Base-by-base conservation (phyloP, 306 rosid species). In the Cucurbita argyrosperma region DNA sequence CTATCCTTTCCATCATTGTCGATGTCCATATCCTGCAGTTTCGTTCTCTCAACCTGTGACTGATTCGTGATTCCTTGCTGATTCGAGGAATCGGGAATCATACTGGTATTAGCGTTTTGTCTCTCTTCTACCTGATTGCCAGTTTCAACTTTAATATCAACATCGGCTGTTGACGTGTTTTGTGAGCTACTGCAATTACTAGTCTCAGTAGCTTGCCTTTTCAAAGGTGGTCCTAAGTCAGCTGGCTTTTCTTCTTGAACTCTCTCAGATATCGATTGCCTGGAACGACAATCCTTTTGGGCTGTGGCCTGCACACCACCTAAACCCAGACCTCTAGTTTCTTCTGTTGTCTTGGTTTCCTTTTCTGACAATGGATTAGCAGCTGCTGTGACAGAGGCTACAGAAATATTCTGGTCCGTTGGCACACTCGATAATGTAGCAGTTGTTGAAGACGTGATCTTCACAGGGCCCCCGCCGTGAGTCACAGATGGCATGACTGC, bases 311-410 rank as follows among this genome's bases (percentile, higher is more conserved):
- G 71, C 23, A 71, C 54, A n/a, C 76, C 60, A 40, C 77, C 59
- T 21, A 57, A 55, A 62, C 18, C 58, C 16, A 80, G 72, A 66
- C 39, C 76, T 74, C 35, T 60, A 3, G 23, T 67, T 57, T 68
- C 84, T 76, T 75, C 80, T 5, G 45, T 26, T 19, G 82, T 72
- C 80, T 76, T 83, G 76, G 71, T 51, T 43, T 53, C 85, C 83
- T 76, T 83, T 79, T 81, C 83, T 74, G 73, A 78, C 54, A 68
- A 38, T 40, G 80, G 75, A 75, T 77, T 75, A 52, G 42, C 21
- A 21, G 68, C 80, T 45, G 54, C 81, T 39, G 50, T 75, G 70
- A 46, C 70, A 75, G 81, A 54, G 75, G 75, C 67, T 67, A 63
- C 79, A 38, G 18, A 79, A 63, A 64, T 85, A 66, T 70, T 70